phyloP scores from a whole-genome alignment of 163 green algal species.

The Chloromonas sp. region DNA sequence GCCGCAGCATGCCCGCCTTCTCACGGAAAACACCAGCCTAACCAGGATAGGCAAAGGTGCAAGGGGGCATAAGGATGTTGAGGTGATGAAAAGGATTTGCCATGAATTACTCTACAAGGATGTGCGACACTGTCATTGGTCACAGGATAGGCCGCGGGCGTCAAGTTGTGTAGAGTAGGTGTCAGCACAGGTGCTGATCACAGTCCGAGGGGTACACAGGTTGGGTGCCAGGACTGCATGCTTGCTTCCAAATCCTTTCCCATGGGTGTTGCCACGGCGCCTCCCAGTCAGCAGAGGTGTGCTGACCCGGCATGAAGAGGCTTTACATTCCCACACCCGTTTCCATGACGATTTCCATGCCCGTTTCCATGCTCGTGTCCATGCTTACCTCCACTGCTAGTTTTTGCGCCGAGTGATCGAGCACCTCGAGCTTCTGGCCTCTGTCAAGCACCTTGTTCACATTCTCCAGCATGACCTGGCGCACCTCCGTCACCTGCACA shows the following conservation, averaged over 20 bases:
- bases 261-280: too few relatives aligned
- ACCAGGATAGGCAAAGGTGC: not conserved
- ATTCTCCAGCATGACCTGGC: slow-evolving; percentile 96
- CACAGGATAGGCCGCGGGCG: too few relatives aligned
- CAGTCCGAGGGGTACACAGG: not conserved
- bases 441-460: slow-evolving; percentile 96
- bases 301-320: too few relatives aligned
- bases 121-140: too few relatives aligned
- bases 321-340: too few relatives aligned
- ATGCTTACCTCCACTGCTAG: slow-evolving; percentile 34
- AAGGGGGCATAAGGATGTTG: not conserved
- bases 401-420: slow-evolving; percentile 96
- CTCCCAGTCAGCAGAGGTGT: too few relatives aligned
- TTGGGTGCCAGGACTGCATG: not conserved
- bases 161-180: too few relatives aligned
- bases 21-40: slow-evolving; percentile 44
- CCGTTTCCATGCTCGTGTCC: not conserved
- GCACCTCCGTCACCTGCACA: slow-evolving; percentile 87
- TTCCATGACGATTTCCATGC: too few relatives aligned
- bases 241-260: too few relatives aligned
- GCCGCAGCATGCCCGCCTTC: slow-evolving; percentile 59
- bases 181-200: too few relatives aligned
- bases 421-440: slow-evolving; percentile 93
- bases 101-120: not conserved
- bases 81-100: not conserved